Conservation (phyloP, 2,329 filamentous ascomycete genomes). For the Pseudodiploospora longispora region DNA sequence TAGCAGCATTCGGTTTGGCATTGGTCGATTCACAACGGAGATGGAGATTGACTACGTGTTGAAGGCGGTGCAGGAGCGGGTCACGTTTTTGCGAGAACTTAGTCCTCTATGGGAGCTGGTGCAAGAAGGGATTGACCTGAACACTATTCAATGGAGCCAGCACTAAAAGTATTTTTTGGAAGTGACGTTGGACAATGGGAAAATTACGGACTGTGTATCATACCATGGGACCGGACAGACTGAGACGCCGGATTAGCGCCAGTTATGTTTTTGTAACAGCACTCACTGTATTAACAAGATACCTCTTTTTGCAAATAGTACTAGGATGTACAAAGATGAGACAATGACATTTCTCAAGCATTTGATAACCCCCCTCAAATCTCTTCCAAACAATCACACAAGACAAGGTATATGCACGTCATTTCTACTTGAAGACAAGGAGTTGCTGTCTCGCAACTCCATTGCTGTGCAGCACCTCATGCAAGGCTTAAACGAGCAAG, state of each 20-base stretch:
- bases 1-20: conserved; percentile 95
- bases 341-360: conserved; percentile 6
- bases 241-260: conserved; percentile 10
- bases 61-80: conserved; percentile 84
- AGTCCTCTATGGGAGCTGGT: conserved; percentile 97
- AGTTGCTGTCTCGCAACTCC: too few species aligned
- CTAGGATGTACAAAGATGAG: conserved; percentile 8
- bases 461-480: too few species aligned
- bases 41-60: conserved; percentile 95
- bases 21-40: conserved; percentile 93
- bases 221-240: conserved; percentile 4
- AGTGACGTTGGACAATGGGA: not conserved
- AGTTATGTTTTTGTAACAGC: conserved; percentile 23
- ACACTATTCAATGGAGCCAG: conserved; percentile 97
- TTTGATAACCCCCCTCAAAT: too few species aligned
- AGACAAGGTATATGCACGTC: too few species aligned
- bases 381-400: too few species aligned
- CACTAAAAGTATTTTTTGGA: conserved; percentile 48
- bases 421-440: too few species aligned
- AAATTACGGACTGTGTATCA: conserved; percentile 1
- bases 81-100: conserved; percentile 86
- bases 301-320: conserved; percentile 7
- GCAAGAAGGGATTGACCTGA: conserved; percentile 89
- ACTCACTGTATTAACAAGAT: conserved; percentile 22
- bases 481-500: too few species aligned